A percentile compares a stretch with the other conserved stretches of the same genome.
Conservation (phyloP, 2,329 filamentous ascomycete species). For the Sporothrix curviconia region DNA sequence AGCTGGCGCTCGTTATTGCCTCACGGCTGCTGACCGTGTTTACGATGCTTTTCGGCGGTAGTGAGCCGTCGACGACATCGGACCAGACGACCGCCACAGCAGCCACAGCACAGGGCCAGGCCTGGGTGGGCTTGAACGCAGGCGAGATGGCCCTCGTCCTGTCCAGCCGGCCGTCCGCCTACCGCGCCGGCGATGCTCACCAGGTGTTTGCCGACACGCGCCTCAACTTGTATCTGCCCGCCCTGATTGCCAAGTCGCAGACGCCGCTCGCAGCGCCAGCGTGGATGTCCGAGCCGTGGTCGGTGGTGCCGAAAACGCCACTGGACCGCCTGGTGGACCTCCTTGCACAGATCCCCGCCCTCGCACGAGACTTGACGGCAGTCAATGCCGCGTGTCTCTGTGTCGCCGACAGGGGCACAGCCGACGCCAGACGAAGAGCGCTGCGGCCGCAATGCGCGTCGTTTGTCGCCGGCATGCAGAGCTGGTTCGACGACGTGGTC, state of each 20-base stretch:
- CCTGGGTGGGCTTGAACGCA: not conserved
- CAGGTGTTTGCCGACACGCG: conserved; percentile 3
- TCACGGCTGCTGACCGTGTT: conserved; percentile 3
- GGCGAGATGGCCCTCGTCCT: not conserved
- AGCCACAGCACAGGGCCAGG: not conserved
- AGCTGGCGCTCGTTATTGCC: not conserved
- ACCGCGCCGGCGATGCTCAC: not conserved
- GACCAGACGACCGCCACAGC: not conserved
- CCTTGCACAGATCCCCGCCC: not conserved
- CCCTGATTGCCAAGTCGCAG: not conserved
- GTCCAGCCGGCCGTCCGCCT: not conserved
- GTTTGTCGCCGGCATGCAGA: not conserved
- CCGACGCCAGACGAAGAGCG: not conserved
- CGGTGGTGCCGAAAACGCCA: not conserved
- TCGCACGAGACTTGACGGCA: not conserved
- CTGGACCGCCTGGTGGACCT: conserved; percentile 1
- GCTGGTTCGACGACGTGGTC: not conserved
- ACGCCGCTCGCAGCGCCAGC: not conserved
- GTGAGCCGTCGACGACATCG: not conserved
- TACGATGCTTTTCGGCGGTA: not conserved
- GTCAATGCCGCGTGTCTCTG: too few relatives aligned
- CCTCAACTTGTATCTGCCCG: not conserved
- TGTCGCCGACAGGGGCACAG: not conserved
- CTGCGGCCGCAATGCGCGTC: not conserved
- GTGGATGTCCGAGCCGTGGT: conserved; percentile 1